phyloP scores from a whole-genome alignment of 2,329 filamentous ascomycete genomes.

The Alternaria gansuensis region DNA sequence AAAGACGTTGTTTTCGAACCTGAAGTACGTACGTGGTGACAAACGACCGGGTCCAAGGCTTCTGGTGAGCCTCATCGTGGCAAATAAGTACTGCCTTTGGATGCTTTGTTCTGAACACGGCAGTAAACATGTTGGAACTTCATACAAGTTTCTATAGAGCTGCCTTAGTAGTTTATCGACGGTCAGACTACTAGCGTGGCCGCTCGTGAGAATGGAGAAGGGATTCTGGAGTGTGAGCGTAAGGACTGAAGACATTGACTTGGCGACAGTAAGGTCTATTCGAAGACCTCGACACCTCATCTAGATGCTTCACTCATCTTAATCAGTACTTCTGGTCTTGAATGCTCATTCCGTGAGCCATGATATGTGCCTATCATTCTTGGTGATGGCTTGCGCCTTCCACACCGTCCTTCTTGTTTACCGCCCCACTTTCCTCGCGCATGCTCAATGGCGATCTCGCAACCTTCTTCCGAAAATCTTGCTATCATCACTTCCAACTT shows the following conservation, averaged over 20 bases:
- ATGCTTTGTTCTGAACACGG: not conserved
- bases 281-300: not conserved
- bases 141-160: not conserved
- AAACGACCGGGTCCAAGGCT: not conserved
- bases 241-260: not conserved
- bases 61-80: not conserved
- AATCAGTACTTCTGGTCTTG: not conserved
- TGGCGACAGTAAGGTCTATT: not conserved
- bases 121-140: not conserved
- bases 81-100: not conserved
- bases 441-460: not conserved
- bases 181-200: not conserved
- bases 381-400: slow-evolving; percentile 1
- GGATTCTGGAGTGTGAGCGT: not conserved
- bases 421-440: slow-evolving; percentile 8
- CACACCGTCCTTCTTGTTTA: slow-evolving; percentile 2
- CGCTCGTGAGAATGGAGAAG: not conserved
- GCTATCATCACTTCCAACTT: not conserved
- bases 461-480: not conserved
- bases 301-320: not conserved
- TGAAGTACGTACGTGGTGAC: not conserved
- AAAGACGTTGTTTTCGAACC: not conserved
- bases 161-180: not conserved
- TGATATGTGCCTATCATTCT: not conserved
- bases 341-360: not conserved